These are phyloP conservation scores for Wickerhamomyces bisporus DNA, from an alignment of 805 yeast genomes.

Conservation along the genomic window DNA sequence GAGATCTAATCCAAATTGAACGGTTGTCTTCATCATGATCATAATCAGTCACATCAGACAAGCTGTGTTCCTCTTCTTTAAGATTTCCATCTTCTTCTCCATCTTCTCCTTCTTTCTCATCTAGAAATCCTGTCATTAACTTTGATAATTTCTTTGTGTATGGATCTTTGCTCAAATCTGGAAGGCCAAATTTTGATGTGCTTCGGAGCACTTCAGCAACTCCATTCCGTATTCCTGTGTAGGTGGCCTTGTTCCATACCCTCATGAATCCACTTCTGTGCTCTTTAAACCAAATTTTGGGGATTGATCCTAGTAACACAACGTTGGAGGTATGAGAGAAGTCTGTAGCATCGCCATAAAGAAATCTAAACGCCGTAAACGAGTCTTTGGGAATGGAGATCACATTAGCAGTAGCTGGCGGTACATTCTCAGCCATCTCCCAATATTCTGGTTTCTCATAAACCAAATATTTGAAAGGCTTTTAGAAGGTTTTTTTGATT, in stretches of 20 bases:
- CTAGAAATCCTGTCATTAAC: background rate
- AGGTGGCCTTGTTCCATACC: slow-evolving; percentile 10
- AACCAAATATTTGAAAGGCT: no score
- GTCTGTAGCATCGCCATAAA: slow-evolving; percentile 44
- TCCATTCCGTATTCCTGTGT: slow-evolving; percentile 3
- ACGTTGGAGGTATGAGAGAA: slow-evolving; percentile 44
- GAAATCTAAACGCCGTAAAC: slow-evolving; percentile 56
- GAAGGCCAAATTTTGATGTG: slow-evolving; percentile 5
- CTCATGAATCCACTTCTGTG: slow-evolving; percentile 25
- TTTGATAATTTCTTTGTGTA: background rate
- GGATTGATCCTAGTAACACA: slow-evolving; percentile 53
- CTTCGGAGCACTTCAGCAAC: slow-evolving; percentile 4
- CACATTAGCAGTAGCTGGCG: background rate
- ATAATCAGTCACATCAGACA: background rate
- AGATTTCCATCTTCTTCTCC: background rate
- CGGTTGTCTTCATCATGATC: background rate
- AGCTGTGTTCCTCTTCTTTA: background rate
- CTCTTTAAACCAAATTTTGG: slow-evolving; percentile 48
- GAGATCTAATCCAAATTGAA: no score
- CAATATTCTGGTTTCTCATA: no score
- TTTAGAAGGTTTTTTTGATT: no score
- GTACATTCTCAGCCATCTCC: background rate
- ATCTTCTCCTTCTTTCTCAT: slow-evolving; percentile 1
- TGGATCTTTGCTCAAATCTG: slow-evolving; percentile 2
- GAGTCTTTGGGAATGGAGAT: slow-evolving; percentile 43